These are phyloP conservation scores for Leccinum subspadiceum DNA, from an alignment of 1,284 basidiomycete species.

Conservation along the genomic window DNA sequence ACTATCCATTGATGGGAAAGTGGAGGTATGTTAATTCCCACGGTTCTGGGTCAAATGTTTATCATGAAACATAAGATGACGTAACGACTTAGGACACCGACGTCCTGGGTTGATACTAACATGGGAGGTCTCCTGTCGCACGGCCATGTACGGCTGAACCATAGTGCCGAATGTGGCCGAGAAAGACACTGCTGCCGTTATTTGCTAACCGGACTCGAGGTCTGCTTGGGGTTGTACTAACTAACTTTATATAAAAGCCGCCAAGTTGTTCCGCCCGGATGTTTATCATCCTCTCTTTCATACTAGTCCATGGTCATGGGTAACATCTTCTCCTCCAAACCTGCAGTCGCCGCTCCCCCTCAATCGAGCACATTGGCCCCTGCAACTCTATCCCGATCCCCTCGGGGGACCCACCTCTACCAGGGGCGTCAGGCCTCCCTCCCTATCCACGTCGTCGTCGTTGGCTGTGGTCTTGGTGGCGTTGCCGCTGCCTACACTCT, in stretches of 20 bases:
- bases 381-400: background rate
- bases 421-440: constrained; percentile 28
- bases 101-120: background rate
- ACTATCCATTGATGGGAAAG: constrained; percentile 5
- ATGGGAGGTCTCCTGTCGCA: background rate
- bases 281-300: background rate
- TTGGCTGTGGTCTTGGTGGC: constrained; percentile 55
- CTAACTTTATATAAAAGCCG: no score
- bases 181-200: background rate
- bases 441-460: constrained; percentile 42
- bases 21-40: background rate
- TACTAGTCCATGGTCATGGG: background rate
- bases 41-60: background rate
- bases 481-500: constrained; percentile 46
- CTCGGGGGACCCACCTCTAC: constrained; percentile 16
- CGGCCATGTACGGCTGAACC: background rate
- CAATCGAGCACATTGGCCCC: background rate
- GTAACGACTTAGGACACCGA: background rate
- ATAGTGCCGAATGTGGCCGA: background rate
- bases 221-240: background rate
- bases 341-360: background rate
- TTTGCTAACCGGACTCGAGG: background rate
- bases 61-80: background rate
- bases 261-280: background rate
- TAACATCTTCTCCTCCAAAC: background rate